phyloP scores from a whole-genome alignment of 1,139 yeast species.

The Citeromyces hawaiiensis region DNA sequence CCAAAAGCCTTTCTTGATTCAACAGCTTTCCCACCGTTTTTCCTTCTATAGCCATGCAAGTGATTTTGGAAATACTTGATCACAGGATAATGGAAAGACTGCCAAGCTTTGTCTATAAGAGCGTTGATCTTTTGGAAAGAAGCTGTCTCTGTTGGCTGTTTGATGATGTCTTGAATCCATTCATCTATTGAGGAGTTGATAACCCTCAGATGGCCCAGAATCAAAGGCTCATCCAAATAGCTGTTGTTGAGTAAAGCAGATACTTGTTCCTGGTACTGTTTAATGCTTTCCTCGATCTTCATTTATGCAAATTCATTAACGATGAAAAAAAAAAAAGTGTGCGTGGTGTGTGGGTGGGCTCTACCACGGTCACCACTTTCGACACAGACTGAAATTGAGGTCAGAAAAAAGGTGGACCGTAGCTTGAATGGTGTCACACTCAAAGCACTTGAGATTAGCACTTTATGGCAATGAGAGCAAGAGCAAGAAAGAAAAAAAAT shows the following conservation, averaged over 20 bases:
- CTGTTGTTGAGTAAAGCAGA: neutral
- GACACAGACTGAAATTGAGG: too few species aligned
- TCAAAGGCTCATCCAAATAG: neutral
- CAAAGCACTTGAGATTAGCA: too few species aligned
- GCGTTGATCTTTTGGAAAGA: neutral
- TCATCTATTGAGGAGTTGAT: neutral
- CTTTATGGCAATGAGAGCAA: too few species aligned
- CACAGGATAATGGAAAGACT: conserved; percentile 49
- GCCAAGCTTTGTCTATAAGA: conserved; percentile 38
- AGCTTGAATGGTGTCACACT: too few species aligned
- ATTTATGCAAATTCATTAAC: neutral
- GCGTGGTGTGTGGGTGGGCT: neutral
- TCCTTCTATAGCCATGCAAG: conserved; percentile 12
- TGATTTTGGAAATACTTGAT: conserved; percentile 37
- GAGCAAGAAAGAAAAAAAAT: conserved; percentile 5
- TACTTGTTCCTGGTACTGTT: neutral
- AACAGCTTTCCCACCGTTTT: neutral
- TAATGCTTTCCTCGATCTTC: neutral
- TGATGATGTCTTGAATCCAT: neutral
- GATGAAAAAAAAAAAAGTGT: neutral
- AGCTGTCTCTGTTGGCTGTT: neutral
- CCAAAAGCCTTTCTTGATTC: neutral
- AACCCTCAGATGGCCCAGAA: neutral
- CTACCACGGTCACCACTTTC: too few species aligned
- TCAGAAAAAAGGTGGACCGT: too few species aligned